phyloP scores from a whole-genome alignment of 306 rosid genomes.

The Prunus fruticosa region DNA sequence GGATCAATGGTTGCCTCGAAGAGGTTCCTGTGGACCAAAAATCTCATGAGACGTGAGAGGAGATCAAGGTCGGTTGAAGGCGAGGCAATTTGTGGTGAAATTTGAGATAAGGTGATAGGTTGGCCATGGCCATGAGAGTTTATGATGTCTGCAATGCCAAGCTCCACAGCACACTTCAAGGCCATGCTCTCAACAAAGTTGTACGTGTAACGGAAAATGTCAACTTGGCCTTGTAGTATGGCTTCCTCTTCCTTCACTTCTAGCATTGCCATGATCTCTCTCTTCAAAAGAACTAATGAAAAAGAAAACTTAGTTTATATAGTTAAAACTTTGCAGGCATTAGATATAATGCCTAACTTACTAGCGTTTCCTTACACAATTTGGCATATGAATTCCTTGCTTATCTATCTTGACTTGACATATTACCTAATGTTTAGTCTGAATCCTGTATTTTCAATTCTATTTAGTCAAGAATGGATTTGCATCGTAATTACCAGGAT shows the following conservation, averaged over 20 bases:
- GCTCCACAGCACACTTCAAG: constrained; percentile 34
- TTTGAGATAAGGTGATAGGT: constrained; percentile 20
- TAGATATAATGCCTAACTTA: too few species aligned
- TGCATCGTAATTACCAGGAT: too few species aligned
- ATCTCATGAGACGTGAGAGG: constrained; percentile 31
- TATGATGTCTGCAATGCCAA: constrained; percentile 31
- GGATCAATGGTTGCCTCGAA: neutral
- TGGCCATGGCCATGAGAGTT: constrained; percentile 18
- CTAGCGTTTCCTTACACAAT: too few species aligned
- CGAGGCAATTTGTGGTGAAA: constrained; percentile 6
- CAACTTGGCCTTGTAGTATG: constrained; percentile 16
- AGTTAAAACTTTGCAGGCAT: too few species aligned
- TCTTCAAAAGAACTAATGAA: too few species aligned
- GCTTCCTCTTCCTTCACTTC: neutral
- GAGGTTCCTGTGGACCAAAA: constrained; percentile 11
- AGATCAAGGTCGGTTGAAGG: constrained; percentile 13
- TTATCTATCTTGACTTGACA: too few species aligned
- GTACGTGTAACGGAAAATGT: neutral
- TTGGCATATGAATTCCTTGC: too few species aligned
- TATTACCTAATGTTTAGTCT: too few species aligned
- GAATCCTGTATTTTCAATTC: too few species aligned
- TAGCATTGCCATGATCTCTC: neutral
- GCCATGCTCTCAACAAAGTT: constrained; percentile 22
- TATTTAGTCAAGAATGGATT: too few species aligned
- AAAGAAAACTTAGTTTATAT: too few species aligned